Percentiles rank a stretch among this genome's conserved stretches.
Conservation (phyloP, 768 basidiomycete genomes). For the Rossbeevera mucosa region DNA sequence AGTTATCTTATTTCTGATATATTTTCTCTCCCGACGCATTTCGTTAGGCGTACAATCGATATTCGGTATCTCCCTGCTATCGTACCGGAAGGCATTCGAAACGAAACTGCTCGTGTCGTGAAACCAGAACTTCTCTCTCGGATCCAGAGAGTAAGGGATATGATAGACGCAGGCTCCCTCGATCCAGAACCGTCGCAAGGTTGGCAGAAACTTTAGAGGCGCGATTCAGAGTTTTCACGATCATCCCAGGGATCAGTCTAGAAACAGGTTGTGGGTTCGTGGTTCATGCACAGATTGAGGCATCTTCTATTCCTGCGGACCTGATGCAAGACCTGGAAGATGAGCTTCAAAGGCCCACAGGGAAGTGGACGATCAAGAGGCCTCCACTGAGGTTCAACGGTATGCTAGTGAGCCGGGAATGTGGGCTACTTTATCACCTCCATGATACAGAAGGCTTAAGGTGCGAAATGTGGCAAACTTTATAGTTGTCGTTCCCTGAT, state of each 20-base stretch:
- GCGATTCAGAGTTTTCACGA: background rate
- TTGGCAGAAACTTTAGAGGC: slow-evolving; percentile 9
- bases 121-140: slow-evolving; percentile 56
- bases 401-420: slow-evolving; percentile 72
- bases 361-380: slow-evolving; percentile 52
- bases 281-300: slow-evolving; percentile 61
- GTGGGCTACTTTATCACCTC: slow-evolving; percentile 70
- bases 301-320: slow-evolving; percentile 45
- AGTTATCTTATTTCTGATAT: slow-evolving; percentile 9
- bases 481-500: background rate
- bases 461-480: slow-evolving; percentile 33
- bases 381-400: slow-evolving; percentile 60
- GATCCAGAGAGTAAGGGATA: slow-evolving; percentile 53
- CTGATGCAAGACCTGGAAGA: slow-evolving; percentile 68
- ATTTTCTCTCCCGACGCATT: slow-evolving; percentile 2
- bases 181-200: slow-evolving; percentile 47
- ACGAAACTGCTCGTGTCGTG: slow-evolving; percentile 56
- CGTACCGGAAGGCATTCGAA: slow-evolving; percentile 51
- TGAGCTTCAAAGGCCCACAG: slow-evolving; percentile 71
- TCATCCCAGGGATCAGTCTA: slow-evolving; percentile 39
- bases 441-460: slow-evolving; percentile 65
- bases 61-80: slow-evolving; percentile 62
- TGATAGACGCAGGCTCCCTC: slow-evolving; percentile 61
- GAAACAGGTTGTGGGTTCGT: slow-evolving; percentile 59
- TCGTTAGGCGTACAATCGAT: slow-evolving; percentile 51